A percentile compares a stretch with the other conserved stretches of the same genome.
Evolutionary conservation across 768 basidiomycete species (phyloP).

Genomic region (Amanita rubescens): DNA sequence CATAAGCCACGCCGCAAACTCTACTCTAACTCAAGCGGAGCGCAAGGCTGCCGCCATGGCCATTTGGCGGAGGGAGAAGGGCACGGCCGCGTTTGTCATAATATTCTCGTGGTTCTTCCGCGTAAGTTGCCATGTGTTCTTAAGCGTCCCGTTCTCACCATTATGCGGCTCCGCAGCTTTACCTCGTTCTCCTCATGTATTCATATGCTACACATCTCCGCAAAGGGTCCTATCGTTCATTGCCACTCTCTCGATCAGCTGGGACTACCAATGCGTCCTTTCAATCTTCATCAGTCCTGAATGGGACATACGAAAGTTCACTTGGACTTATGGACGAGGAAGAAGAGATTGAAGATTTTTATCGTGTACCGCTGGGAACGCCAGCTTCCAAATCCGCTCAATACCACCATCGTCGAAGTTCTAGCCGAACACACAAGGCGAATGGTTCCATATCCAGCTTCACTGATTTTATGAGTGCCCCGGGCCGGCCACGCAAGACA

Average conservation of each 20-base stretch:
- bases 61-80: conserved; percentile 90
- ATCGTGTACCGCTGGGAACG: conserved; percentile 53
- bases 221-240: conserved; percentile 80
- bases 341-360: conserved; percentile 61
- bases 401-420: conserved; percentile 27
- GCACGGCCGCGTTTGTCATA: conserved; percentile 69
- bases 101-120: conserved; percentile 82
- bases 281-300: conserved; percentile 19
- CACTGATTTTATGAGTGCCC: conserved; percentile 58
- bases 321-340: conserved; percentile 40
- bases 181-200: conserved; percentile 85
- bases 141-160: conserved; percentile 3
- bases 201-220: conserved; percentile 92
- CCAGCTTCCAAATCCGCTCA: conserved; percentile 21
- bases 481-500: conserved; percentile 29
- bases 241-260: conserved; percentile 50
- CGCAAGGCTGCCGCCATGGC: conserved; percentile 64
- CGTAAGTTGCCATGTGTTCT: conserved; percentile 37
- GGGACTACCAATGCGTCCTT: conserved; percentile 20
- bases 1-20: conserved; percentile 40
- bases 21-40: conserved; percentile 55
- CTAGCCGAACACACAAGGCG: conserved; percentile 14
- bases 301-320: conserved; percentile 30
- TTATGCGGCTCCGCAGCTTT: conserved; percentile 48
- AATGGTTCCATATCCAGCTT: conserved; percentile 43